Evolutionary conservation across 139 green algal species (phyloP).

Genomic region (Bryopsis sp.): DNA sequence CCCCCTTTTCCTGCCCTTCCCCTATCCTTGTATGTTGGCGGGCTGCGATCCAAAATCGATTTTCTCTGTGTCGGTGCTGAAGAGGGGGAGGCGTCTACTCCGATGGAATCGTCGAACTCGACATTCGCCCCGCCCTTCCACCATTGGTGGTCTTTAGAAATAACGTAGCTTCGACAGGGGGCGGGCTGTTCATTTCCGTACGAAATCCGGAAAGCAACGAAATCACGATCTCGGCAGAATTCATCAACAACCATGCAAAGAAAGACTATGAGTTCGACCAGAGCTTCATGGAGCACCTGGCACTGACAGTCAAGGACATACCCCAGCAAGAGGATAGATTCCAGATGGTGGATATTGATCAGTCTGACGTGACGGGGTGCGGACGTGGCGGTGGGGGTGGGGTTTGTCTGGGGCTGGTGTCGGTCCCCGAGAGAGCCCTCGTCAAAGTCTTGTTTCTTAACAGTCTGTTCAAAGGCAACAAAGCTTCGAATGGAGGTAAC

Average conservation of each 20-base stretch:
- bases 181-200: too few species aligned
- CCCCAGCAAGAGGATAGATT: neutral
- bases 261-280: neutral
- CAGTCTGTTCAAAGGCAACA: neutral
- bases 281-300: neutral
- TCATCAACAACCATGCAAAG: constrained; percentile 1
- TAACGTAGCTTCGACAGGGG: neutral
- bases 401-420: neutral
- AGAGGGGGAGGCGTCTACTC: neutral
- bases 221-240: neutral
- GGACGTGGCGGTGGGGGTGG: neutral
- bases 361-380: neutral
- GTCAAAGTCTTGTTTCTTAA: neutral
- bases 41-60: neutral
- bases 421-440: neutral
- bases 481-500: neutral
- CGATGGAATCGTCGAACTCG: neutral
- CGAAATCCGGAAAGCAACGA: too few species aligned
- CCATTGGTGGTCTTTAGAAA: neutral
- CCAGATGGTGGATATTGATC: neutral
- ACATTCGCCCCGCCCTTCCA: neutral
- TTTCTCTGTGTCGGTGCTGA: neutral
- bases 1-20: too few species aligned
- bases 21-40: too few species aligned
- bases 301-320: neutral